Percentiles rank a stretch among this genome's conserved stretches.
phyloP scores from a whole-genome alignment of 768 basidiomycete species.

The Mycena filopes region DNA sequence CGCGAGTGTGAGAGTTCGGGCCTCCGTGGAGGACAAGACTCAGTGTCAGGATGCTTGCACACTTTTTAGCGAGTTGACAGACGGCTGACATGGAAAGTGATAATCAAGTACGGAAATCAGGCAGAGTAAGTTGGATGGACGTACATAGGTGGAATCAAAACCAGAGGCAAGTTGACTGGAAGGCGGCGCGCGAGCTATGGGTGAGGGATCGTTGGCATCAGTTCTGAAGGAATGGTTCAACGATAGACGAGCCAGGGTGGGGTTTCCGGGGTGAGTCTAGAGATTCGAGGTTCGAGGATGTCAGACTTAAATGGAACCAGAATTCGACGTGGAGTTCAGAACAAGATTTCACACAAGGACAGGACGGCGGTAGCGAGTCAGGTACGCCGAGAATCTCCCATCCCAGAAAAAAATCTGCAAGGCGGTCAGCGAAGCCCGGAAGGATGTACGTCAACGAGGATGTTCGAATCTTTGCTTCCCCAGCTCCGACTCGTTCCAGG shows the following conservation, averaged over 20 bases:
- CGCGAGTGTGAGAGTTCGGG: not conserved
- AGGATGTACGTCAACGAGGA: not conserved
- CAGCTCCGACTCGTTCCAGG: not conserved
- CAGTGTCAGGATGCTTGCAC: not conserved
- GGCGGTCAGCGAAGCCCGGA: not conserved
- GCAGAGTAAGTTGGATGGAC: no score
- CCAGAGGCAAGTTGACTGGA: not conserved
- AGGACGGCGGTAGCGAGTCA: no score
- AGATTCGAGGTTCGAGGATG: no score
- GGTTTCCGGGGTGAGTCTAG: no score
- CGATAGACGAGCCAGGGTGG: no score
- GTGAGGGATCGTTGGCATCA: not conserved
- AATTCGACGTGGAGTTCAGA: no score
- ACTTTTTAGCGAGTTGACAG: not conserved
- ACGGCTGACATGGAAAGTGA: constrained; percentile 9
- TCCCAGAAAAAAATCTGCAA: not conserved
- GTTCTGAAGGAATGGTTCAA: not conserved
- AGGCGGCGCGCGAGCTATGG: not conserved
- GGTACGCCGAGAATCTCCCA: no score
- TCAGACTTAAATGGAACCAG: no score
- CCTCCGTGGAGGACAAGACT: not conserved
- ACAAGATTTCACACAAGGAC: no score
- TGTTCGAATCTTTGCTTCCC: not conserved
- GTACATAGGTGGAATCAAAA: no score
- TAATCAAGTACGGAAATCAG: no score